Evolutionary conservation across 768 basidiomycete species (phyloP).

Genomic region (Tylopilus felleus): DNA sequence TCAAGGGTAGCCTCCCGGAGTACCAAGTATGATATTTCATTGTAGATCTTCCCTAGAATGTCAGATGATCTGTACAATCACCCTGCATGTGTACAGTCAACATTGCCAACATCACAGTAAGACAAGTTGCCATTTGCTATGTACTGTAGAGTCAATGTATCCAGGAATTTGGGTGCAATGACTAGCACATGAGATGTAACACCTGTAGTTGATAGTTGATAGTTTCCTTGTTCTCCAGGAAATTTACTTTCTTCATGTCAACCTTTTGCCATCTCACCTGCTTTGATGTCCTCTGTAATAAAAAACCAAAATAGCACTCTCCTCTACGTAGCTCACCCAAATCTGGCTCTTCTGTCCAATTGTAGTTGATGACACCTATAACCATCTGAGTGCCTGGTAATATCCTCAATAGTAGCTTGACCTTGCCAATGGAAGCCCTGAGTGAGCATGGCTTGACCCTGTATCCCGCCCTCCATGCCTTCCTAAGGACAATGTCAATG

Average conservation of each 20-base stretch:
- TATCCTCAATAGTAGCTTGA: not conserved
- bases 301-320: conserved; percentile 1
- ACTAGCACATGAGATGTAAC: not conserved
- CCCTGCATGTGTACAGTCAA: no score
- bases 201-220: not conserved
- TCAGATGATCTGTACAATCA: no score
- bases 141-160: no score
- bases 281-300: not conserved
- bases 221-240: not conserved
- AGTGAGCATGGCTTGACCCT: not conserved
- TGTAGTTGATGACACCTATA: conserved; percentile 1
- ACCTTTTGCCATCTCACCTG: not conserved
- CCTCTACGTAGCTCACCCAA: not conserved
- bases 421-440: not conserved
- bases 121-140: no score
- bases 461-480: not conserved
- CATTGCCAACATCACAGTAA: no score
- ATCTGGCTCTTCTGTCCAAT: not conserved
- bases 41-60: no score
- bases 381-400: not conserved
- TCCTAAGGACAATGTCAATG: not conserved
- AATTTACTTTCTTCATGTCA: not conserved
- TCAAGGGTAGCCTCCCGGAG: no score
- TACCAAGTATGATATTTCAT: no score
- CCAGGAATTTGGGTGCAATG: no score